Evolutionary conservation across 2,329 filamentous ascomycete genomes (phyloP).

Genomic region (Trichophyton verrucosum): DNA sequence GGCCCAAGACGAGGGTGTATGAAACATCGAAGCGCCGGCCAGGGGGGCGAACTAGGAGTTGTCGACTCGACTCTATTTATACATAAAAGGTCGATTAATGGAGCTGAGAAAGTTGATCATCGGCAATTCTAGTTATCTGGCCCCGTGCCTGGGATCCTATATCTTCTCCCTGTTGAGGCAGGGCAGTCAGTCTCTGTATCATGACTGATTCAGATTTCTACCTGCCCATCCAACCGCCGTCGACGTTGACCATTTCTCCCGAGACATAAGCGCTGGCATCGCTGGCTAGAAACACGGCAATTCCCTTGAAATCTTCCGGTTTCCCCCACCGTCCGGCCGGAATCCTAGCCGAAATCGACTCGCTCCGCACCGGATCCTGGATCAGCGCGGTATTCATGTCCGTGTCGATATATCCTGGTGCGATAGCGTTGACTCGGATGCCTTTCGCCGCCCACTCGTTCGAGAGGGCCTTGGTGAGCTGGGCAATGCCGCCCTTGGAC

Average conservation of each 20-base stretch:
- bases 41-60: neutral
- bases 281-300: slow-evolving; percentile 16
- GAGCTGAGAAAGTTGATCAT: neutral
- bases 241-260: slow-evolving; percentile 62
- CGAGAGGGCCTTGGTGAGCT: slow-evolving; percentile 70
- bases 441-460: slow-evolving; percentile 79
- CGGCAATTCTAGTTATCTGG: too few relatives aligned
- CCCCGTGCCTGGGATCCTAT: too few relatives aligned
- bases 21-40: neutral
- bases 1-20: neutral
- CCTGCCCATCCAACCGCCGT: slow-evolving; percentile 88
- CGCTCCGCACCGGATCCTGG: slow-evolving; percentile 54
- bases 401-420: slow-evolving; percentile 82
- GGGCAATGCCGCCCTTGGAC: slow-evolving; percentile 70
- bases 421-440: slow-evolving; percentile 76
- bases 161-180: too few relatives aligned
- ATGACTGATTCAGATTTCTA: slow-evolving; percentile 24
- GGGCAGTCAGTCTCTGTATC: neutral
- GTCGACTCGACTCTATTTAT: neutral
- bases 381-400: slow-evolving; percentile 86
- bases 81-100: neutral
- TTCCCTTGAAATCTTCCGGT: slow-evolving; percentile 15
- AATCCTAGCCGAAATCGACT: slow-evolving; percentile 45
- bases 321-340: slow-evolving; percentile 15
- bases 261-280: slow-evolving; percentile 15